These are phyloP conservation scores for Clarireedia monteithiana DNA, from an alignment of 2,329 filamentous ascomycete genomes.

Conservation along the genomic window DNA sequence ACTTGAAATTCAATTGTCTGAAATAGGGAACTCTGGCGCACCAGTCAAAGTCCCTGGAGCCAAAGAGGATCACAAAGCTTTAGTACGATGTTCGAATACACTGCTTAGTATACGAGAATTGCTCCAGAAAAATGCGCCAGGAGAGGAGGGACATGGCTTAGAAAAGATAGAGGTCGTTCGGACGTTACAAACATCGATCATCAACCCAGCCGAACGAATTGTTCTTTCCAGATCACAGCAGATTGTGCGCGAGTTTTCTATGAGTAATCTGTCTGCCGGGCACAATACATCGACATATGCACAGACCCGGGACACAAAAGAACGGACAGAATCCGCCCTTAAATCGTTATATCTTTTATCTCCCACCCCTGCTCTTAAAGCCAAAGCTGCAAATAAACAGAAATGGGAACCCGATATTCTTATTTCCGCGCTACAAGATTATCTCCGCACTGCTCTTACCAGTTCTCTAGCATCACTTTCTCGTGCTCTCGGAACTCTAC, in stretches of 20 bases:
- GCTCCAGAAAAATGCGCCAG: conserved; percentile 56
- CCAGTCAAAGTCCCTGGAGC: conserved; percentile 28
- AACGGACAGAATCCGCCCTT: conserved; percentile 65
- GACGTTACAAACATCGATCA: conserved; percentile 60
- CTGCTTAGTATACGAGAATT: conserved; percentile 69
- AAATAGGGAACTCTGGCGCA: conserved; percentile 40
- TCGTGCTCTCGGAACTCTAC: conserved; percentile 69
- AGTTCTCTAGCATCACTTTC: conserved; percentile 68
- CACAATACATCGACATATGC: conserved; percentile 47
- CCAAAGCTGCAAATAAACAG: conserved; percentile 32
- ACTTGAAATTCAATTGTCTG: conserved; percentile 76
- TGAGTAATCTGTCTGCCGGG: conserved; percentile 47
- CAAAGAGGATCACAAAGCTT: conserved; percentile 63
- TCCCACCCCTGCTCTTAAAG: conserved; percentile 45
- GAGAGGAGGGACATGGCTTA: conserved; percentile 71
- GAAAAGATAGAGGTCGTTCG: conserved; percentile 65
- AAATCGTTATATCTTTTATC: conserved; percentile 76
- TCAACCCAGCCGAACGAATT: conserved; percentile 64
- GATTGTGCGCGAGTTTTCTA: conserved; percentile 74
- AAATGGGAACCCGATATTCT: conserved; percentile 56
- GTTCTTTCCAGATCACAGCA: conserved; percentile 70
- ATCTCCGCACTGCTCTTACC: conserved; percentile 73
- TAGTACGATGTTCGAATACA: conserved; percentile 77
- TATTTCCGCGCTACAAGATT: conserved; percentile 69
- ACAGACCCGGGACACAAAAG: conserved; percentile 66